A percentile compares a stretch with the other conserved stretches of the same genome.
Conservation (phyloP, 495 filamentous ascomycete species). For the Peziza echinospora region DNA sequence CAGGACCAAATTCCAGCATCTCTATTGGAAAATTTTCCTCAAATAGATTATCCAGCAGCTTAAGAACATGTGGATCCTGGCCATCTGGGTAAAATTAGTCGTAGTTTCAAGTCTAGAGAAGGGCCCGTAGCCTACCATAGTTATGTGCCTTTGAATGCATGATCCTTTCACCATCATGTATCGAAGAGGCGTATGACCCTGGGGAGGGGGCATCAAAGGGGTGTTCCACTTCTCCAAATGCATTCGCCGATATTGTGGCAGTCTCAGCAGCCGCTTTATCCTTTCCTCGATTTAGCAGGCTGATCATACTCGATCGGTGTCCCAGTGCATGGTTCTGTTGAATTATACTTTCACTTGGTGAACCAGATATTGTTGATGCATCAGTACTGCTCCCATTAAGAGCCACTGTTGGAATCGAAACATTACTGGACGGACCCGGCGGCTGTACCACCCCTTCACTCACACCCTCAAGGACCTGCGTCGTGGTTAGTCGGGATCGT, state of each 20-base stretch:
- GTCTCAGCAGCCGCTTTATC: conserved; percentile 78
- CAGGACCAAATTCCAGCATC: conserved; percentile 54
- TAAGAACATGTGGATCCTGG: conserved; percentile 68
- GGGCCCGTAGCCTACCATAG: conserved; percentile 18
- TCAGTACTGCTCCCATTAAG: conserved; percentile 9
- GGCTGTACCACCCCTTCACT: neutral
- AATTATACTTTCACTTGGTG: neutral
- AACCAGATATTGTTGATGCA: conserved; percentile 10
- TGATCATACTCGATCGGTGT: conserved; percentile 62
- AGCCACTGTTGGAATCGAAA: conserved; percentile 9
- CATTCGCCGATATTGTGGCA: conserved; percentile 56
- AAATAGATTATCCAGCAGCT: conserved; percentile 70
- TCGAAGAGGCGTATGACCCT: neutral
- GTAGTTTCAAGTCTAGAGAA: conserved; percentile 8
- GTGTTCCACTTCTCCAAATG: conserved; percentile 66
- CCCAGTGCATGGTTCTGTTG: conserved; percentile 11
- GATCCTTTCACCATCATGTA: conserved; percentile 5
- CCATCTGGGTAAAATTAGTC: conserved; percentile 25
- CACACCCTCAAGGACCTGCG: neutral
- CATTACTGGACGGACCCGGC: neutral
- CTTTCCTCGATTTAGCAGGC: conserved; percentile 47
- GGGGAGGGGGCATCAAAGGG: conserved; percentile 23
- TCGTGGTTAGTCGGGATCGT: neutral
- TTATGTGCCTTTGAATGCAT: conserved; percentile 7
- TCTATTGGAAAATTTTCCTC: conserved; percentile 78